Evolutionary conservation across 345 rosid species (phyloP).

Genomic region (Ceriops decandra): DNA sequence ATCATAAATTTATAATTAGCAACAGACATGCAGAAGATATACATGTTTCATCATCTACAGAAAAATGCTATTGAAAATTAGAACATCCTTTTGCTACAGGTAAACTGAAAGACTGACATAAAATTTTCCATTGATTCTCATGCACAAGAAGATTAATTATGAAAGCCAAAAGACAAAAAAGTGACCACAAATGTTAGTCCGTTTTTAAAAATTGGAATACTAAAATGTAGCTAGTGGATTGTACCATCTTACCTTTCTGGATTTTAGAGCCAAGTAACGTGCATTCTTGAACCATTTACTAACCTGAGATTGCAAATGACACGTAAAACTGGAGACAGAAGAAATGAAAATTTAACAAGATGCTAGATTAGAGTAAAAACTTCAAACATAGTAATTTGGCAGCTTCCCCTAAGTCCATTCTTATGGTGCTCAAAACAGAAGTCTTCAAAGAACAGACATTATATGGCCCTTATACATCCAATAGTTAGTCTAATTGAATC

Average conservation of each 20-base stretch:
- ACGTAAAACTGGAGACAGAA: conserved; percentile 14
- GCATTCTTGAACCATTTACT: conserved; percentile 98
- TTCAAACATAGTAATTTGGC: no score
- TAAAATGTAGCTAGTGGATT: not conserved
- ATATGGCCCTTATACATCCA: no score
- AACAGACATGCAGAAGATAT: not conserved
- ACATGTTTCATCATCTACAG: not conserved
- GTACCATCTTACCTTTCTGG: conserved; percentile 60
- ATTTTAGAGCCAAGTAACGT: conserved; percentile 71
- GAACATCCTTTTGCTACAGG: no score
- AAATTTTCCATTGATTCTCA: no score
- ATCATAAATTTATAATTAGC: not conserved
- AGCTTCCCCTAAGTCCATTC: no score
- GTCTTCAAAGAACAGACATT: no score
- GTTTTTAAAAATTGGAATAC: not conserved
- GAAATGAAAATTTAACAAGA: not conserved
- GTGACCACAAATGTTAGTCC: no score
- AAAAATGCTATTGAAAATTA: not conserved
- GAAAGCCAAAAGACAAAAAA: not conserved
- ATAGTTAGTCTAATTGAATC: no score
- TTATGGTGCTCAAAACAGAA: no score
- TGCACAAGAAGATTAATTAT: not conserved
- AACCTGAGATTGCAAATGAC: conserved; percentile 53
- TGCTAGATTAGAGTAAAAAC: no score
- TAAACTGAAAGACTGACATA: no score